Conservation (phyloP, 1,284 basidiomycete species). For the Omphalotus olearius region DNA sequence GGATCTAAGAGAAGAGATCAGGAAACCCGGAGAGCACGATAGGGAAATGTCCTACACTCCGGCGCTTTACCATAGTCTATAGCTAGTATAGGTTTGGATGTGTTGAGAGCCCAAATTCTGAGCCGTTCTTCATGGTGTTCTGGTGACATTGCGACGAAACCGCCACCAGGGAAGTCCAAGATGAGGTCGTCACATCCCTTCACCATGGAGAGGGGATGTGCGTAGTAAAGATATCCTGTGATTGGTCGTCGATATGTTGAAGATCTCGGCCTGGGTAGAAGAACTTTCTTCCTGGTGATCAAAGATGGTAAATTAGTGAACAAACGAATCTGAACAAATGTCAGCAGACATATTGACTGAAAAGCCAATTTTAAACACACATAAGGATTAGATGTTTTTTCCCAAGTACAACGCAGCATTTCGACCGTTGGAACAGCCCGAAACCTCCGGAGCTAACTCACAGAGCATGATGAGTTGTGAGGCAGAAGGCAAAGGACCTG, state of each 20-base stretch:
- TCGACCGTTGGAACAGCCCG: conserved; percentile 93
- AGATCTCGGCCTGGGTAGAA: conserved; percentile 76
- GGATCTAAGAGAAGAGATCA: conserved; percentile 58
- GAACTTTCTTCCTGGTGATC: conserved; percentile 69
- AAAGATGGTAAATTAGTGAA: conserved; percentile 56
- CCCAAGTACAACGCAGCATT: conserved; percentile 94
- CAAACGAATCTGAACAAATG: conserved; percentile 55
- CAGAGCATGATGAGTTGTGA: conserved; percentile 3
- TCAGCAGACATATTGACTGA: conserved; percentile 1
- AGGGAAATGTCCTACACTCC: conserved; percentile 60
- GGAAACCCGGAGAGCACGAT: not conserved
- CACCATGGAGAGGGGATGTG: conserved; percentile 66
- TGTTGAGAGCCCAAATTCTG: conserved; percentile 78
- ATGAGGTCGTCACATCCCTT: conserved; percentile 74
- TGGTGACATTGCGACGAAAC: conserved; percentile 94
- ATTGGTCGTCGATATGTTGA: conserved; percentile 82
- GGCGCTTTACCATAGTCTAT: conserved; percentile 97
- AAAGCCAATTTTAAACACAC: conserved; percentile 36
- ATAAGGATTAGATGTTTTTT: conserved; percentile 93
- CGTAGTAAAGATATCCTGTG: conserved; percentile 82
- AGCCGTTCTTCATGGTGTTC: conserved; percentile 96
- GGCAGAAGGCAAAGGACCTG: conserved; percentile 15
- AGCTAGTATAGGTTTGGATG: conserved; percentile 78
- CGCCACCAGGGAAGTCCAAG: conserved; percentile 92
- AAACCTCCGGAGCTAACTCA: conserved; percentile 75